A percentile compares a stretch with the other conserved stretches of the same genome.
phyloP scores from a whole-genome alignment of 2,329 filamentous ascomycete genomes.

The Ramichloridium luteum region DNA sequence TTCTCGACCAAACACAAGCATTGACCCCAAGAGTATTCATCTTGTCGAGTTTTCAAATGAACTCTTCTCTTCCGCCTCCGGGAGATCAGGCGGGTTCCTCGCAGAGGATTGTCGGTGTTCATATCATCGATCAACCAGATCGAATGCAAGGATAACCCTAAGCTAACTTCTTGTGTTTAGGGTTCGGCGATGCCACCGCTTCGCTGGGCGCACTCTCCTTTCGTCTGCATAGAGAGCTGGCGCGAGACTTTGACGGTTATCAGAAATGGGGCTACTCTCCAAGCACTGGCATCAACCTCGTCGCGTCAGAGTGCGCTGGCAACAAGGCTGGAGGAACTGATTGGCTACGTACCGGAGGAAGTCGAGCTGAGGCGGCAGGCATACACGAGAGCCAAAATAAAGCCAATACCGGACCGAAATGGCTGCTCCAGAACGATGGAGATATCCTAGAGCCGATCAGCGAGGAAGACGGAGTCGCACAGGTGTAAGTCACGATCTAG shows the following conservation, averaged over 20 bases:
- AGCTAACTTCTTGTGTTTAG: too few relatives aligned
- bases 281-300: conserved; percentile 46
- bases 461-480: conserved; percentile 47
- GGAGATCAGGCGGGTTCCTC: conserved; percentile 61
- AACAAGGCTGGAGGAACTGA: conserved; percentile 35
- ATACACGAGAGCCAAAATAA: conserved; percentile 21
- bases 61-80: conserved; percentile 62
- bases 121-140: too few relatives aligned
- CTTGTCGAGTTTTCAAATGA: conserved; percentile 45
- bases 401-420: conserved; percentile 36
- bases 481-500: too few relatives aligned
- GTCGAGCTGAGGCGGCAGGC: conserved; percentile 43
- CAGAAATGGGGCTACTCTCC: conserved; percentile 47
- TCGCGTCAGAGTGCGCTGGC: conserved; percentile 35
- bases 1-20: conserved; percentile 28
- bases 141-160: too few relatives aligned
- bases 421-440: conserved; percentile 46
- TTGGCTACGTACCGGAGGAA: conserved; percentile 54
- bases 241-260: conserved; percentile 45
- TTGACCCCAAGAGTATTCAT: conserved; percentile 38
- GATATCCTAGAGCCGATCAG: conserved; percentile 51
- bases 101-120: conserved; percentile 62
- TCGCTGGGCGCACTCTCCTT: conserved; percentile 57
- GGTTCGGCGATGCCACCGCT: conserved; percentile 34
- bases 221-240: conserved; percentile 53